A percentile compares a stretch with the other conserved stretches of the same genome.
These are phyloP conservation scores for Paracoccidioides lutzii DNA, from an alignment of 2,329 filamentous ascomycete genomes.

Conservation along the genomic window DNA sequence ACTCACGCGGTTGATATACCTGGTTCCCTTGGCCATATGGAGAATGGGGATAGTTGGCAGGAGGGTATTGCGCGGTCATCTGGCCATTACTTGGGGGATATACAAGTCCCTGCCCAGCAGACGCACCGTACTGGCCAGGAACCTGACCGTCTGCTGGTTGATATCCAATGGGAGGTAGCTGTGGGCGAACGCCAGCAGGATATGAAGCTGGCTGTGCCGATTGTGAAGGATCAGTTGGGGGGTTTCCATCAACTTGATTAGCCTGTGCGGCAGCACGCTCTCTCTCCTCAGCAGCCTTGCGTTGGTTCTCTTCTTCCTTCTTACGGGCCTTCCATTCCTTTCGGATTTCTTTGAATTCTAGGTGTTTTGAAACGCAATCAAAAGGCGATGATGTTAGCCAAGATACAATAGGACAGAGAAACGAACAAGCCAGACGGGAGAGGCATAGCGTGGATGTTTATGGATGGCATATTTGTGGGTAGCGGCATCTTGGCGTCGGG, in stretches of 20 bases:
- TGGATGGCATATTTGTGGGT: background rate
- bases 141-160: constrained; percentile 44
- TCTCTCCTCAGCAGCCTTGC: constrained; percentile 81
- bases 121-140: constrained; percentile 50
- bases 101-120: constrained; percentile 36
- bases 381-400: background rate
- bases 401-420: constrained; percentile 9
- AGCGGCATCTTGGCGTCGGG: constrained; percentile 13
- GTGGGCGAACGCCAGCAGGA: constrained; percentile 43
- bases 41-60: constrained; percentile 38
- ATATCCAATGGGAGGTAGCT: constrained; percentile 65
- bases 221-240: constrained; percentile 35
- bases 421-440: constrained; percentile 6
- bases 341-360: constrained; percentile 97
- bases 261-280: constrained; percentile 51
- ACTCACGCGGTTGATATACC: constrained; percentile 38
- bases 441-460: background rate
- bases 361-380: constrained; percentile 3
- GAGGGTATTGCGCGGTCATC: constrained; percentile 28
- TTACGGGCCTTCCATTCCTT: constrained; percentile 99
- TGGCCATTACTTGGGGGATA: constrained; percentile 37
- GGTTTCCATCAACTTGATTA: constrained; percentile 37
- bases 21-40: constrained; percentile 38
- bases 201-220: constrained; percentile 30
- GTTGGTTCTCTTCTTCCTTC: constrained; percentile 89